Evolutionary conservation across 2,329 filamentous ascomycete genomes (phyloP).

Genomic region (Cordyceps sp.): DNA sequence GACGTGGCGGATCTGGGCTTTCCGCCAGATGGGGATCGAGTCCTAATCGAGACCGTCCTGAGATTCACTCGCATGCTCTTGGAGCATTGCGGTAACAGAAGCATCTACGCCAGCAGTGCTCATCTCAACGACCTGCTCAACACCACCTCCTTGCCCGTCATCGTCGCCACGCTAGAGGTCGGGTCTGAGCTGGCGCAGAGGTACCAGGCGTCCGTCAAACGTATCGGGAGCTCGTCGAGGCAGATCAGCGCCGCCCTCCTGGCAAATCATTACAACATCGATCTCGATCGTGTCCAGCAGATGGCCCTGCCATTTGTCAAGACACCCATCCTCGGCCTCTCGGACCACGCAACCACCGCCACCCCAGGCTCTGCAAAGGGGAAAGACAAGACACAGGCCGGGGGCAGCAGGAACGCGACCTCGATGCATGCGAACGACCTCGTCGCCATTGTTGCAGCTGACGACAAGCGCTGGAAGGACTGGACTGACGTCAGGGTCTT

Average conservation of each 20-base stretch:
- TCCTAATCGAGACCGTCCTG: conserved; percentile 65
- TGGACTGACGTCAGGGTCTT: conserved; percentile 69
- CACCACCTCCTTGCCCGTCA: conserved; percentile 63
- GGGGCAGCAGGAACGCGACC: conserved; percentile 28
- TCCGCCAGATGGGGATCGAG: conserved; percentile 58
- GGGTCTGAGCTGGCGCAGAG: conserved; percentile 77
- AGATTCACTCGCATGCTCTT: conserved; percentile 75
- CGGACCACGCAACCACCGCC: conserved; percentile 34
- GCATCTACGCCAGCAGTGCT: conserved; percentile 85
- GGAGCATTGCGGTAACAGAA: conserved; percentile 92
- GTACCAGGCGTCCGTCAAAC: conserved; percentile 78
- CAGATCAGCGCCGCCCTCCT: conserved; percentile 58
- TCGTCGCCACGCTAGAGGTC: conserved; percentile 65
- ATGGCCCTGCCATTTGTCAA: conserved; percentile 72
- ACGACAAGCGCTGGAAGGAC: conserved; percentile 46
- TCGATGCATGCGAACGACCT: conserved; percentile 72
- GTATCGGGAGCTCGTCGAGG: conserved; percentile 46
- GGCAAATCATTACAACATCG: conserved; percentile 69
- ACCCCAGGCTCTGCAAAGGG: conserved; percentile 48
- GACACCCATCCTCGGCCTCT: conserved; percentile 36
- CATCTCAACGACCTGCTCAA: conserved; percentile 82
- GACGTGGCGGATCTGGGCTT: conserved; percentile 45
- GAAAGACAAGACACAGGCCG: conserved; percentile 49
- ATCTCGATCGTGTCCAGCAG: conserved; percentile 67
- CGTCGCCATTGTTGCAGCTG: conserved; percentile 51